These are phyloP conservation scores for Chalciporus chontae DNA, from an alignment of 768 basidiomycete species.

Conservation along the genomic window DNA sequence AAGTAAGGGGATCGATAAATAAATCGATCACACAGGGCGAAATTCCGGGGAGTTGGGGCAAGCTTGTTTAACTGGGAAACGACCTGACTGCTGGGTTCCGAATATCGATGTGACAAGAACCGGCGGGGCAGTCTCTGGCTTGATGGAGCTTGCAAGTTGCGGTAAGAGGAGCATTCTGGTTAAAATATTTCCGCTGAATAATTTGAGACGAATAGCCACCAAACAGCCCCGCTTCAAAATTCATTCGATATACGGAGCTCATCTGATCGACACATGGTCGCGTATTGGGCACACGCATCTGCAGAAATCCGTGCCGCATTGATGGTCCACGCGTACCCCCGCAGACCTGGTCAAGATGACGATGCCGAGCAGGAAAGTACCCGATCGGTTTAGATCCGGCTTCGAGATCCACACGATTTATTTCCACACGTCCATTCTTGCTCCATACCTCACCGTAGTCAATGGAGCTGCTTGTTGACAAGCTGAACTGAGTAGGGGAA, in stretches of 20 bases:
- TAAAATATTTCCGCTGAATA: slow-evolving; percentile 29
- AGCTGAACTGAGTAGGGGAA: not conserved
- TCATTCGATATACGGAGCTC: not conserved
- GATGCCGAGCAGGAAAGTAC: slow-evolving; percentile 22
- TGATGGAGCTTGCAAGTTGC: slow-evolving; percentile 10
- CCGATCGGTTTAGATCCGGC: slow-evolving; percentile 30
- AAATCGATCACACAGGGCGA: slow-evolving; percentile 9
- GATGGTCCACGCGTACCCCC: slow-evolving; percentile 1
- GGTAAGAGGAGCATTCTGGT: slow-evolving; percentile 17
- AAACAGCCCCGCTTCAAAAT: not conserved
- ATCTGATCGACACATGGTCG: not conserved
- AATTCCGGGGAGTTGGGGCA: slow-evolving; percentile 1
- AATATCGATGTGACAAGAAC: not conserved
- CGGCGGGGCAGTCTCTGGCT: slow-evolving; percentile 2
- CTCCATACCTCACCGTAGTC: slow-evolving; percentile 1
- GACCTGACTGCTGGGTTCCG: not conserved
- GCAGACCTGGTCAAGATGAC: slow-evolving; percentile 1
- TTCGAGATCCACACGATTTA: slow-evolving; percentile 19
- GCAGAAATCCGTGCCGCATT: not conserved
- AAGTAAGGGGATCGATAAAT: slow-evolving; percentile 14
- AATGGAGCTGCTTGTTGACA: not conserved
- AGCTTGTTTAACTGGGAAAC: not conserved
- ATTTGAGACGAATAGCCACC: slow-evolving; percentile 9
- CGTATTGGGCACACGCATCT: not conserved
- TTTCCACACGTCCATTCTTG: not conserved